Conservation (phyloP, 495 filamentous ascomycete genomes). For the Astrothelium macrocarpum region DNA sequence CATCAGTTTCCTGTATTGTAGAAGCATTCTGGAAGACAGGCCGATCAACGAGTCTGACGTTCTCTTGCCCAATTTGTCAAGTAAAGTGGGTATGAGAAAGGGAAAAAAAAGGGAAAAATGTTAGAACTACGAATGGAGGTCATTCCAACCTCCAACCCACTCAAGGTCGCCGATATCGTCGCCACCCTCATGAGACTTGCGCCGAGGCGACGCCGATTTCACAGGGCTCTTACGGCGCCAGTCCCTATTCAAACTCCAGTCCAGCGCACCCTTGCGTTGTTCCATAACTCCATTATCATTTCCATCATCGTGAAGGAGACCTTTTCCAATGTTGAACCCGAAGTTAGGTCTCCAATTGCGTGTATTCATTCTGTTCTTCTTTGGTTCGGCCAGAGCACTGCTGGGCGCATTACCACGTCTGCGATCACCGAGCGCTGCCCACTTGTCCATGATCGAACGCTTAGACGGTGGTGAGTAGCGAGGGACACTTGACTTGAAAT, state of each 20-base stretch:
- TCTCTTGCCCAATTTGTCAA: not conserved
- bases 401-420: constrained; percentile 38
- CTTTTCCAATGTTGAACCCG: constrained; percentile 5
- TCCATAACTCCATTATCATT: constrained; percentile 8
- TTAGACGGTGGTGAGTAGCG: constrained; percentile 46
- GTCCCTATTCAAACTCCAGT: constrained; percentile 42
- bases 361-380: constrained; percentile 19
- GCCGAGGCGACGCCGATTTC: constrained; percentile 16
- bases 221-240: constrained; percentile 45
- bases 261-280: constrained; percentile 15
- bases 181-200: constrained; percentile 43
- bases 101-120: constrained; percentile 21
- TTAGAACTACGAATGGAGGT: constrained; percentile 41
- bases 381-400: not conserved
- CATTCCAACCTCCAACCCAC: constrained; percentile 85
- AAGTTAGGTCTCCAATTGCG: constrained; percentile 15
- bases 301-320: constrained; percentile 3
- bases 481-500: constrained; percentile 33
- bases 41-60: not conserved
- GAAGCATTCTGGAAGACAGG: not conserved
- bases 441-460: constrained; percentile 61
- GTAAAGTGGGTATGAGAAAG: constrained; percentile 10
- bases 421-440: constrained; percentile 74
- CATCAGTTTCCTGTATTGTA: constrained; percentile 1
- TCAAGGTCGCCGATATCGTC: constrained; percentile 63